Evolutionary conservation across 768 basidiomycete species (phyloP), one percentile per base, ranked within the genome.

Genomic region (Termitomyces bulborhizus): DNA sequence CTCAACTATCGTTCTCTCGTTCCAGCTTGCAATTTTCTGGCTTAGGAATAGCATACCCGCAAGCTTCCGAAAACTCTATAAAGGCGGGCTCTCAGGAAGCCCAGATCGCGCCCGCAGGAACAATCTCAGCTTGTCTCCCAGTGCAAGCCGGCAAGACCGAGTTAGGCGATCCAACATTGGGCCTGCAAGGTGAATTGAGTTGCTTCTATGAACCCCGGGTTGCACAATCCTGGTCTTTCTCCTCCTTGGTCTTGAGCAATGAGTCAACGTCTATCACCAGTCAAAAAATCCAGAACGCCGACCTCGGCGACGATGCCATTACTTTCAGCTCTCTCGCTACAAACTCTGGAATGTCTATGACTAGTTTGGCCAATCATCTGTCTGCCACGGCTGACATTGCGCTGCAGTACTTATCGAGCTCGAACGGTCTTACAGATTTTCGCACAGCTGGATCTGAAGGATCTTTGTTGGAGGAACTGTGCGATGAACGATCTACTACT

Each of bases 311-410:
- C n/a, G 46, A 42, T 46, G 54, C 56, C 18, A 62, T 55, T 47
- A 63, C 63, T 46, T 64, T 71, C 53, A 63, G 66, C 42, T 60
- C 54, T 24, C 54, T 63, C 18, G 66, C 62, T 41, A 66, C 69
- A 31, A 66, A 68, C 49, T 67, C 70, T 52, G 73, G 72, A 32
- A 60, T 73, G 42, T 67, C 69, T 37, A 59, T 71, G 3, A 63
- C 69, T 27, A 61, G 67, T 32, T 64, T 74, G 44, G 69, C 68
- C 26, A 64, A 66, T 21, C 70, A 71, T n/a, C 63, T 74, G 15
- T 69, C 73, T 11, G 67, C 68, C 21, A 67, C 69, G 8, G 70
- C 71, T 26, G 65, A 72, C 32, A 59, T 65, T n/a, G 67, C 72
- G 24, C 62, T 73, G 31, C 63, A 64, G 47, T 61, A 64, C 36